These are phyloP conservation scores for Luffa aegyptiaca DNA, from an alignment of 306 rosid species.

Conservation along the genomic window DNA sequence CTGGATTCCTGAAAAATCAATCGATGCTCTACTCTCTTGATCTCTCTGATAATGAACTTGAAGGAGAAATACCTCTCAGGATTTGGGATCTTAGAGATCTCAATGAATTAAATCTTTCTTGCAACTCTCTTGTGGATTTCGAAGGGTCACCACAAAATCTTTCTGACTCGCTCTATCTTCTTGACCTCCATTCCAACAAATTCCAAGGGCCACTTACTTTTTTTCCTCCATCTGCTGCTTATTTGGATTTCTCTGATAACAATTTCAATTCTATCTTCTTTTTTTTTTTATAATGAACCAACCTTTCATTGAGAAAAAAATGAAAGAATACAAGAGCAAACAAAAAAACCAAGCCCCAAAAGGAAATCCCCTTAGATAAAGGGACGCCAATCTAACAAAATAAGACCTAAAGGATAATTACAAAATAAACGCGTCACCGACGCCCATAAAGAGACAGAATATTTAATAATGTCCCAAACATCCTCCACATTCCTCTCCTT, in stretches of 20 bases:
- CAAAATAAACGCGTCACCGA: too few species aligned
- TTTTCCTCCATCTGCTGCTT: background rate
- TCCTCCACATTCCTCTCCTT: too few species aligned
- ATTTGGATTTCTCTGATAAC: conserved; percentile 22
- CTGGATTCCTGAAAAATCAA: conserved; percentile 25
- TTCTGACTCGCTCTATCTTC: accelerated
- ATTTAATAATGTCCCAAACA: too few species aligned
- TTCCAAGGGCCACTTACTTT: conserved; percentile 11
- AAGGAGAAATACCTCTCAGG: conserved; percentile 37
- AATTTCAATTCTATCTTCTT: conserved; percentile 12
- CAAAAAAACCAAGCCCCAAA: too few species aligned
- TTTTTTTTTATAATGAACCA: too few species aligned
- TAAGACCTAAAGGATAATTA: too few species aligned
- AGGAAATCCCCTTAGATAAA: too few species aligned
- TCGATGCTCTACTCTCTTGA: conserved; percentile 9
- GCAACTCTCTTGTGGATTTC: background rate
- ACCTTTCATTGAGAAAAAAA: too few species aligned
- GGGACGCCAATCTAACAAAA: too few species aligned
- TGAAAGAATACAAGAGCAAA: too few species aligned
- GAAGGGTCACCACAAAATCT: background rate
- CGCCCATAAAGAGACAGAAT: too few species aligned
- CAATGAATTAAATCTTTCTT: background rate
- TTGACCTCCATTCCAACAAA: conserved; percentile 32
- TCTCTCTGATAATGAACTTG: conserved; percentile 35
- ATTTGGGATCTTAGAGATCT: conserved; percentile 18